Conservation (phyloP, 2,329 filamentous ascomycete genomes). For the Fusarium sp. region DNA sequence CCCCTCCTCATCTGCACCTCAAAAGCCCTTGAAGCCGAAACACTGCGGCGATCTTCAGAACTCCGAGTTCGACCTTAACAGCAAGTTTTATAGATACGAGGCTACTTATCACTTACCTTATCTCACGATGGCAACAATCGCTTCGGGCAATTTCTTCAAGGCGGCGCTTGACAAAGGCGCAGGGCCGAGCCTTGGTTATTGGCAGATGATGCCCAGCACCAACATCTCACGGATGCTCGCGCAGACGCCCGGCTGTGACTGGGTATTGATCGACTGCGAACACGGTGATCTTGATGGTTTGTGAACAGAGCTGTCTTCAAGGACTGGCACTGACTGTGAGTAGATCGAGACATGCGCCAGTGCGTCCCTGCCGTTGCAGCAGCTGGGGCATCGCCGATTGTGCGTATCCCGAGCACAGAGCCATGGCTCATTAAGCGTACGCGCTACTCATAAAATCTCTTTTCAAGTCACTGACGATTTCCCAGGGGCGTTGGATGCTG, state of each 20-base stretch:
- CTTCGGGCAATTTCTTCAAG: slow-evolving; percentile 1
- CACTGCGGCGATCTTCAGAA: background rate
- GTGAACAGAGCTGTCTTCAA: accelerated
- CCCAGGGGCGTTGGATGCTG: slow-evolving; percentile 1
- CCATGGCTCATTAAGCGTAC: slow-evolving; percentile 17
- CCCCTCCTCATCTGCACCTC: background rate
- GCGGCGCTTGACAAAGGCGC: background rate
- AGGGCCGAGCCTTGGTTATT: slow-evolving; percentile 3
- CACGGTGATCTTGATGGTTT: slow-evolving; percentile 14
- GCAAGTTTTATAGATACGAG: accelerated
- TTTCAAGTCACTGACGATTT: accelerated
- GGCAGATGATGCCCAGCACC: slow-evolving; percentile 15
- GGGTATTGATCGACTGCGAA: slow-evolving; percentile 11
- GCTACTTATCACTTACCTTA: accelerated
- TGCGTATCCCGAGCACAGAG: slow-evolving; percentile 12
- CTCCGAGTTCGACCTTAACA: background rate
- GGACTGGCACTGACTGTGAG: background rate
- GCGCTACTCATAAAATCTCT: accelerated
- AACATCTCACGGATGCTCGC: slow-evolving; percentile 21
- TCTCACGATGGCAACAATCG: background rate
- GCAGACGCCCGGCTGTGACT: slow-evolving; percentile 5
- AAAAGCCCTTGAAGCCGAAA: background rate
- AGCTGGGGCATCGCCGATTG: slow-evolving; percentile 19
- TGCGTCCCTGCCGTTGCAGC: slow-evolving; percentile 15
- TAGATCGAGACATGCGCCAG: slow-evolving; percentile 16